Evolutionary conservation across 108 stramenopile species (phyloP).

Genomic region (Phaeodactylum tricornutum): DNA sequence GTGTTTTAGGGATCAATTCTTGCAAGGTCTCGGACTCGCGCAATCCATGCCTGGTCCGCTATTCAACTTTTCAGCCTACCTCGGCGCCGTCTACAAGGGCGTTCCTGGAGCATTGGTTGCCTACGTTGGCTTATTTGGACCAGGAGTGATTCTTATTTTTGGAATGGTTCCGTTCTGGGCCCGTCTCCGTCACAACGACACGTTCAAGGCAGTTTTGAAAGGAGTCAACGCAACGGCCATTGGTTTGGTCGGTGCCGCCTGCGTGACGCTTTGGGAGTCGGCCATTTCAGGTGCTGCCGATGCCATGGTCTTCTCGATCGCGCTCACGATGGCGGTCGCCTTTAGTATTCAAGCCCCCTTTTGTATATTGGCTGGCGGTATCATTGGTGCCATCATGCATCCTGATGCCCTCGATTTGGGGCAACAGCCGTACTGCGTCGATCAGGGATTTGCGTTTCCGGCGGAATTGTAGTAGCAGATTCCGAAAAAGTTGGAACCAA

Average conservation of each 20-base stretch:
- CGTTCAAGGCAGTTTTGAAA: slow-evolving; percentile 66
- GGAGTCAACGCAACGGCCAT: slow-evolving; percentile 83
- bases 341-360: slow-evolving; percentile 61
- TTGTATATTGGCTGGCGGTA: slow-evolving; percentile 54
- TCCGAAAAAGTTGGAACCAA: too few species aligned
- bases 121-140: slow-evolving; percentile 78
- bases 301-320: slow-evolving; percentile 71
- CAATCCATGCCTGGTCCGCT: slow-evolving; percentile 71
- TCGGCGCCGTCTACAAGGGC: slow-evolving; percentile 80
- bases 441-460: slow-evolving; percentile 5
- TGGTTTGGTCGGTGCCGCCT: slow-evolving; percentile 80
- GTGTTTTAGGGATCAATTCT: slow-evolving; percentile 43
- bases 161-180: slow-evolving; percentile 90
- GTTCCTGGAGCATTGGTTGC: slow-evolving; percentile 81
- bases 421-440: slow-evolving; percentile 32
- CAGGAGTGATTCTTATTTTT: slow-evolving; percentile 86
- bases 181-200: slow-evolving; percentile 58
- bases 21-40: slow-evolving; percentile 64
- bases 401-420: slow-evolving; percentile 43
- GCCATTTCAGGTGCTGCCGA: slow-evolving; percentile 59
- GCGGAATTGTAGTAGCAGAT: too few species aligned
- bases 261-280: slow-evolving; percentile 67
- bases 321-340: slow-evolving; percentile 43
- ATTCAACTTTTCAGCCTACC: slow-evolving; percentile 90
- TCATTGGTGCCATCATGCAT: slow-evolving; percentile 66